Percentiles rank a stretch among this genome's conserved stretches.
These are phyloP conservation scores for Boletus rex-veris DNA, from an alignment of 768 basidiomycete species.

Conservation along the genomic window DNA sequence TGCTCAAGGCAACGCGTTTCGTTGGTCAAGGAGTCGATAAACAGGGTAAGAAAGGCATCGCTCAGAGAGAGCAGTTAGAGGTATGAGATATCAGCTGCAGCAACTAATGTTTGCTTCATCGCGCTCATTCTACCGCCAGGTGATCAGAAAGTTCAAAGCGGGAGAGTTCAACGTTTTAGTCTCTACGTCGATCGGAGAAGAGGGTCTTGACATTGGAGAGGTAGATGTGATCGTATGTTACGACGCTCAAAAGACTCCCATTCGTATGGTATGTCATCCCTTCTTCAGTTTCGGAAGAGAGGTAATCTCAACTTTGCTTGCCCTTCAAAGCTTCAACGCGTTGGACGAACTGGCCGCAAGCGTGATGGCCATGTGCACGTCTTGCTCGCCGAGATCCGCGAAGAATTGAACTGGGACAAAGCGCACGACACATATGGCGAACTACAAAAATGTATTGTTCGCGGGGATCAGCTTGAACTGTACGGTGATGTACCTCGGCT, in stretches of 20 bases:
- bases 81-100: slow-evolving; percentile 41
- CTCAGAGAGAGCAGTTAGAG: slow-evolving; percentile 88
- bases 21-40: slow-evolving; percentile 89
- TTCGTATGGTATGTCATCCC: slow-evolving; percentile 74
- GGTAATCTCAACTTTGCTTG: slow-evolving; percentile 1
- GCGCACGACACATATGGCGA: slow-evolving; percentile 83
- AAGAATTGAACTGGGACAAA: slow-evolving; percentile 86
- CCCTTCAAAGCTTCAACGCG: slow-evolving; percentile 76
- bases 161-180: slow-evolving; percentile 91
- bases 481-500: slow-evolving; percentile 90
- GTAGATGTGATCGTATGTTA: slow-evolving; percentile 96
- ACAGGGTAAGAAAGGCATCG: slow-evolving; percentile 81
- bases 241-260: slow-evolving; percentile 93
- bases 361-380: slow-evolving; percentile 87
- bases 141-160: slow-evolving; percentile 81
- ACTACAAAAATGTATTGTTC: slow-evolving; percentile 83
- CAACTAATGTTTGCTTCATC: slow-evolving; percentile 6
- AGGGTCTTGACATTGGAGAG: slow-evolving; percentile 97
- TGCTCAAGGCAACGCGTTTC: slow-evolving; percentile 81
- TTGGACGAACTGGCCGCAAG: slow-evolving; percentile 94
- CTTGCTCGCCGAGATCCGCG: slow-evolving; percentile 84
- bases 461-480: slow-evolving; percentile 83
- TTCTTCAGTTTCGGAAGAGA: not conserved
- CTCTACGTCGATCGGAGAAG: slow-evolving; percentile 95
- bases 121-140: slow-evolving; percentile 40